Conservation (phyloP, 768 basidiomycete species). For the Russula foetens region DNA sequence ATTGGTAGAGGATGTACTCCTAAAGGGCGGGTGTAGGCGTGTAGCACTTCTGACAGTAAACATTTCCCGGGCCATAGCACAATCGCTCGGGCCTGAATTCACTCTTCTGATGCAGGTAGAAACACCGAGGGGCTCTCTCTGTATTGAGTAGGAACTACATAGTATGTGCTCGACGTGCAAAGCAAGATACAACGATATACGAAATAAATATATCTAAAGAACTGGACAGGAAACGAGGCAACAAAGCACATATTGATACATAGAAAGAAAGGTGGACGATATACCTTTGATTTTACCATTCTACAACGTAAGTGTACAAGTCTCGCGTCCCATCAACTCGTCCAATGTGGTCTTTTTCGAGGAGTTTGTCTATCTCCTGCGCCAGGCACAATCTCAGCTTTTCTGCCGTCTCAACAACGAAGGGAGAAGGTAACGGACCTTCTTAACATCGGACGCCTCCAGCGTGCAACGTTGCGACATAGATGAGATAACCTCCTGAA, state of each 20-base stretch:
- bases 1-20: too few relatives aligned
- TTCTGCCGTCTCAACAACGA: not conserved
- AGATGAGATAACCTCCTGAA: constrained; percentile 85
- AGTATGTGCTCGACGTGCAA: not conserved
- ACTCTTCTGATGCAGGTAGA: too few relatives aligned
- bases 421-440: constrained; percentile 38
- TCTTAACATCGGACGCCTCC: constrained; percentile 94
- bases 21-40: too few relatives aligned
- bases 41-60: too few relatives aligned
- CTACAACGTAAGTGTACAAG: constrained; percentile 76
- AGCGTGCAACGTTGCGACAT: constrained; percentile 84
- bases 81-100: too few relatives aligned
- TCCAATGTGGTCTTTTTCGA: constrained; percentile 98
- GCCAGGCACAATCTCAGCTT: constrained; percentile 4
- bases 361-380: constrained; percentile 80
- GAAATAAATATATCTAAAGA: constrained; percentile 6
- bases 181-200: constrained; percentile 12
- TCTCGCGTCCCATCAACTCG: constrained; percentile 87
- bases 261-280: not conserved
- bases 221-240: not conserved
- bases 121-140: too few relatives aligned
- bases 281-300: constrained; percentile 42
- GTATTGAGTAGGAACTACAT: too few relatives aligned
- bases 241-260: not conserved
- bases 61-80: too few relatives aligned